Conservation (phyloP, 345 rosid species). For the Clausena lansium region DNA sequence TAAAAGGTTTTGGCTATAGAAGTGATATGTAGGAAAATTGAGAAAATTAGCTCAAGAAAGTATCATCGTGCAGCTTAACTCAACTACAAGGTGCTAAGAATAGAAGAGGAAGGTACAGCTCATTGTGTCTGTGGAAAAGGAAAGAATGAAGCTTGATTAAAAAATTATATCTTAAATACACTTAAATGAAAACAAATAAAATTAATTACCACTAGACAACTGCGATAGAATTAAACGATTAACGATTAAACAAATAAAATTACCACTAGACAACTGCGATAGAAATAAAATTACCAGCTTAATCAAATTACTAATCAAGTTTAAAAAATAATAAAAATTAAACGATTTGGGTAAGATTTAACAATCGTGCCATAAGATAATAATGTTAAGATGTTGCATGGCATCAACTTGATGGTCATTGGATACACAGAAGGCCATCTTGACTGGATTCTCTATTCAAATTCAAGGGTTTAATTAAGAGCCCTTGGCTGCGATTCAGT, state of each 20-base stretch:
- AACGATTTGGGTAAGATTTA: neutral
- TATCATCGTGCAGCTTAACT: neutral
- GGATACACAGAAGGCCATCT: neutral
- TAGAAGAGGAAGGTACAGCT: neutral
- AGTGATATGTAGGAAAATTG: neutral
- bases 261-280: too few relatives aligned
- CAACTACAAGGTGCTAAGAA: neutral
- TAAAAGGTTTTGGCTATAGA: neutral
- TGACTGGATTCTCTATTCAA: neutral
- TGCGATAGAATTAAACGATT: too few relatives aligned
- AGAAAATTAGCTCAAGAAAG: neutral
- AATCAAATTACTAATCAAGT: too few relatives aligned
- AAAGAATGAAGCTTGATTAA: neutral
- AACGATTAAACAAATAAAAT: too few relatives aligned
- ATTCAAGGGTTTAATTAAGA: neutral
- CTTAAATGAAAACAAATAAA: neutral
- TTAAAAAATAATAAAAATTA: too few relatives aligned
- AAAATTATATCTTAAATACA: neutral
- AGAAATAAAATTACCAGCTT: too few relatives aligned
- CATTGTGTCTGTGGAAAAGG: neutral
- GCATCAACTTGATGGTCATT: constrained; percentile 3
- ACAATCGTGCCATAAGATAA: neutral
- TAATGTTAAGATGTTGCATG: neutral
- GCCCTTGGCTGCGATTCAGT: neutral
- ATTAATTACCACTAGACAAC: neutral